These are phyloP conservation scores for Apiospora koreana DNA, from an alignment of 2,329 filamentous ascomycete species.

Conservation along the genomic window DNA sequence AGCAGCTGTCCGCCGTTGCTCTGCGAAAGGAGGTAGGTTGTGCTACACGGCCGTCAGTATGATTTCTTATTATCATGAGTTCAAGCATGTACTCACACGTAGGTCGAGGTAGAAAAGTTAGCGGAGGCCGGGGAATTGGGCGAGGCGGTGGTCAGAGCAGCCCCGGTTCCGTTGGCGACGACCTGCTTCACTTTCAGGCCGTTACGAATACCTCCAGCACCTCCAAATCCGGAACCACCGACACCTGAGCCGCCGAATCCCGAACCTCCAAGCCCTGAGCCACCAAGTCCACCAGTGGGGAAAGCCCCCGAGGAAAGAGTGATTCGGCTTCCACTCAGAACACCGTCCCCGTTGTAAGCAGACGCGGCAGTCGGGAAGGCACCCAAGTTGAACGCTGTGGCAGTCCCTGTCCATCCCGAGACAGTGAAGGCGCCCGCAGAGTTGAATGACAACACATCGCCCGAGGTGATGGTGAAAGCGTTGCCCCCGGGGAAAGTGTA, in stretches of 20 bases:
- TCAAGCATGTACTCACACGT: background rate
- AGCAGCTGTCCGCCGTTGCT: background rate
- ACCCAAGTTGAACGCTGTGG: background rate
- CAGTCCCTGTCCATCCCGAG: background rate
- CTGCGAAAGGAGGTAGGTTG: background rate
- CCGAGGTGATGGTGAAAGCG: background rate
- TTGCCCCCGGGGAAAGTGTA: background rate
- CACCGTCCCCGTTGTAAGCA: background rate
- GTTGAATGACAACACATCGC: background rate
- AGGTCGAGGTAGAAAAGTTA: background rate
- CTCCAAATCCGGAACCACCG: background rate
- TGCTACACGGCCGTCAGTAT: background rate
- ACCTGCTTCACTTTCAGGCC: background rate
- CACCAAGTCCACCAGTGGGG: background rate
- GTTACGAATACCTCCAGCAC: background rate
- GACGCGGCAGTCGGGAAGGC: background rate
- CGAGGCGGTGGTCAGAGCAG: background rate
- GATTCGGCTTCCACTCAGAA: background rate
- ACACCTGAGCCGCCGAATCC: background rate
- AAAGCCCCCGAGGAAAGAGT: background rate
- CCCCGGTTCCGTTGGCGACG: background rate
- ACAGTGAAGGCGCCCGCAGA: too few species aligned
- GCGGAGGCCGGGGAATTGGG: too few species aligned
- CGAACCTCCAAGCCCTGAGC: background rate
- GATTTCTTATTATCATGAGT: background rate